Percentiles rank a stretch among this genome's conserved stretches.
These are phyloP conservation scores for Ophiocordyceps unilateralis DNA, from an alignment of 2,329 filamentous ascomycete species.

Conservation along the genomic window DNA sequence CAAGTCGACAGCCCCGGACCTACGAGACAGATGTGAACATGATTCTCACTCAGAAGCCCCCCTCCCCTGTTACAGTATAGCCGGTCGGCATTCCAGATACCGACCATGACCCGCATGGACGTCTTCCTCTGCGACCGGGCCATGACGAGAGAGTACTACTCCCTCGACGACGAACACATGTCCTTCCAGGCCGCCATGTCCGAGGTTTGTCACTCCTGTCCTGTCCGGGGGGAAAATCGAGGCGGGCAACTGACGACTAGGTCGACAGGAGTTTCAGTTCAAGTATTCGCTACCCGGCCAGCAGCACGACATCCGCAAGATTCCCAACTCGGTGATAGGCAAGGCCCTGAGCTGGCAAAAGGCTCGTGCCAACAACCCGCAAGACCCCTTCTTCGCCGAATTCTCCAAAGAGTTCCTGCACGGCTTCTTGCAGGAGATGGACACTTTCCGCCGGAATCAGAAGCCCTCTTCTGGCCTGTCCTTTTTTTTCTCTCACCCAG, in stretches of 20 bases:
- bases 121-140: constrained; percentile 4
- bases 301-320: constrained; percentile 2
- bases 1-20: background rate
- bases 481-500: constrained; percentile 1
- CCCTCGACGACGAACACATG: constrained; percentile 3
- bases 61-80: constrained; percentile 1
- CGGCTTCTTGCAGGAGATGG: constrained; percentile 3
- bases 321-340: constrained; percentile 4
- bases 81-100: constrained; percentile 4
- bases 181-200: constrained; percentile 4
- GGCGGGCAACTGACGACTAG: background rate
- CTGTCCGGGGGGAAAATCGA: background rate
- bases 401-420: constrained; percentile 4
- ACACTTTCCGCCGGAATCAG: background rate
- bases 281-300: constrained; percentile 3
- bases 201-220: background rate
- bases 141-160: constrained; percentile 5
- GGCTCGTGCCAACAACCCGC: constrained; percentile 2
- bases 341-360: constrained; percentile 5
- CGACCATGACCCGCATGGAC: constrained; percentile 6
- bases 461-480: background rate
- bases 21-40: too few species aligned
- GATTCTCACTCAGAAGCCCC: background rate
- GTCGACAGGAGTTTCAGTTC: constrained; percentile 4
- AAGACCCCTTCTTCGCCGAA: constrained; percentile 4